These are phyloP conservation scores for Symbiodinium pilosum DNA, from an alignment of 73 alveolate genomes.

Conservation along the genomic window DNA sequence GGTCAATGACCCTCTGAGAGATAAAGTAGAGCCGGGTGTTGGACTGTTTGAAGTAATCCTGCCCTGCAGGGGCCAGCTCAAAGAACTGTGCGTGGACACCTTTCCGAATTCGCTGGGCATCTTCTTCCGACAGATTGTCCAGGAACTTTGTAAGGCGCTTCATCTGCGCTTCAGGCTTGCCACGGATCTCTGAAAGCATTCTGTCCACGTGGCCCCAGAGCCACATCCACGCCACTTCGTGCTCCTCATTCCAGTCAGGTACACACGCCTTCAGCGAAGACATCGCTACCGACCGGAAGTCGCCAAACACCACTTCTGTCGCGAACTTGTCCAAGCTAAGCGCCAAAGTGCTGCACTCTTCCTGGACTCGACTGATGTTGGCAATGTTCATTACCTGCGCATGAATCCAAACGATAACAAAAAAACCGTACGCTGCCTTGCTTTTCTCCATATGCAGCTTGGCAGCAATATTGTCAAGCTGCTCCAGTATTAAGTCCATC, in stretches of 20 bases:
- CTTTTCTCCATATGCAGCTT: not conserved
- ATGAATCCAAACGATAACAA: too few species aligned
- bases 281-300: slow-evolving; percentile 31
- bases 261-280: slow-evolving; percentile 74
- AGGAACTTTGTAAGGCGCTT: not conserved
- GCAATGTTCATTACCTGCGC: slow-evolving; percentile 53
- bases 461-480: slow-evolving; percentile 37
- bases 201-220: slow-evolving; percentile 45
- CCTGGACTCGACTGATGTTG: slow-evolving; percentile 37
- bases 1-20: slow-evolving; percentile 35
- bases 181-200: slow-evolving; percentile 31
- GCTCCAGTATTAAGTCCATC: slow-evolving; percentile 55
- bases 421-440: too few species aligned
- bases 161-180: slow-evolving; percentile 12
- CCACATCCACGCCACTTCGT: slow-evolving; percentile 65
- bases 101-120: not conserved
- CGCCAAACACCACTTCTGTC: slow-evolving; percentile 5
- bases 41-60: slow-evolving; percentile 66
- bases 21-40: slow-evolving; percentile 50
- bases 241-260: slow-evolving; percentile 67
- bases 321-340: slow-evolving; percentile 17
- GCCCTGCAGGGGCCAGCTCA: slow-evolving; percentile 82
- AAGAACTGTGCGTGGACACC: slow-evolving; percentile 44
- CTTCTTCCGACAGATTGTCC: not conserved
- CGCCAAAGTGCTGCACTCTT: slow-evolving; percentile 71